Evolutionary conservation across 2,329 filamentous ascomycete species (phyloP), one percentile per base, ranked within the genome.

Genomic region (Fusarium verrucosum): DNA sequence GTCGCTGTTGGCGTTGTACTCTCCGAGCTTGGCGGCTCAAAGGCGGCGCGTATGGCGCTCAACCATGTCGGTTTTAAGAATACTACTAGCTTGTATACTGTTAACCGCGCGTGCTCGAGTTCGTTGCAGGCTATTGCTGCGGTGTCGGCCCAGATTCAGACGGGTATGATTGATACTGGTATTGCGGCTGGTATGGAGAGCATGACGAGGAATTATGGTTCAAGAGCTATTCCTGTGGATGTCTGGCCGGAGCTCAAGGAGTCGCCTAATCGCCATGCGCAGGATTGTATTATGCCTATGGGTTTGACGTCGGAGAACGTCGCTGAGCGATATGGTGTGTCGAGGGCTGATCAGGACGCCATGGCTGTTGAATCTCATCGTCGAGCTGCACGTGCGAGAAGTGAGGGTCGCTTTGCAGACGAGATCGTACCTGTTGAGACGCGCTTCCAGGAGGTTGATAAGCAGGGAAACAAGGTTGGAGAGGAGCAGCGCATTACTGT

Each of bases 251-350:
- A 85, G 47, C 79, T 97, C 60, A 86, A 81, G 70, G 84, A 89
- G 2, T 88, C 84, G 5, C 77, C 79, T 2, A 83, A 85, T 10
- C 83, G 89, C 72, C 89, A 96, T 64, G 91, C 91, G 5, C 81
- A 85, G 37, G 94, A 97, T 75, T 97, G 94, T 75, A 87, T 97
- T 74, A 96, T 97, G 94, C 87, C 89, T 69, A 97, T 97, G 94
- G 94, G 94, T 0, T 78, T 94, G 57, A 97, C 94, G 13, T 89
- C 88, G 7, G 94, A 97, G 82, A 97, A 96, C 70, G 92, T 97
- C 0, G 92, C 94, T 0, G 79, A 82, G 69, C 81, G 93, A 42
- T 96, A 96, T 73, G 85, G 85, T 10, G 86, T 97, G 22, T 84
- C 79, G 6, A 81, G 94, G 22, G 83, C 81, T 3, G 92, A 96